Base-by-base conservation (phyloP, 768 basidiomycete genomes). In the Mycena pura region DNA sequence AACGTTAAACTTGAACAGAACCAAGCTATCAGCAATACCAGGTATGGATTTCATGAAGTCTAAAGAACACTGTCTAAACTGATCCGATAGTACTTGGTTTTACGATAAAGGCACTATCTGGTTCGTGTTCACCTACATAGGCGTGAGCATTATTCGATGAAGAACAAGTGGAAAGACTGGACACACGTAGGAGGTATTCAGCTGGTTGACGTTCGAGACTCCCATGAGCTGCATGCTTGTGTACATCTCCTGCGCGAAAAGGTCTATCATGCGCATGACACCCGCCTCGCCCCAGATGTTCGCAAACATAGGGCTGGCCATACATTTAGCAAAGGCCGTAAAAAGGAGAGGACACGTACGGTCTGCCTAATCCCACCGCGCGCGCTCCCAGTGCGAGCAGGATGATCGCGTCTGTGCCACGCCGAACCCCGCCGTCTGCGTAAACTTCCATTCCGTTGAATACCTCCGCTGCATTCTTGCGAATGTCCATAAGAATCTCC, bases 381-480 rank as follows among this genome's bases (percentile, higher is more conserved):
- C 65, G 71, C 1, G 79, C 80, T 7, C 80, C 80, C 3, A 82
- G 66, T 13, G 76, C 77, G 0, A 81, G 66, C 13, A 79, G 75
- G 52, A 78, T 80, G 19, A 82, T 60, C 17, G 81, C 72, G 56
- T 83, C 81, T 0, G 80, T 81, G 0, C 82, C 82, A 8, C 79
- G 65, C 22, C 79, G 67, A 36, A 82, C 75, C 4, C 82, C 82
- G 2, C 82, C 82, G 56, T 82, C 82, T 22, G 78, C 72, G 53
- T 74, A 82, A 13, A 83, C 72, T 64, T 82, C 79, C 66, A 74
- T 71, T 48, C 73, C 62, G 0, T 74, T 64, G n/a, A 81, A 71
- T 7, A 79, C 72, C 46, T 78, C 73, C 2, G 80, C 80, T 17
- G 74, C 73, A 52, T 75, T 69, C 60, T 71, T 67, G 14, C 74